Evolutionary conservation across 768 basidiomycete genomes (phyloP), one percentile per base, ranked within the genome.

Genomic region (Tricholoma furcatifolium): DNA sequence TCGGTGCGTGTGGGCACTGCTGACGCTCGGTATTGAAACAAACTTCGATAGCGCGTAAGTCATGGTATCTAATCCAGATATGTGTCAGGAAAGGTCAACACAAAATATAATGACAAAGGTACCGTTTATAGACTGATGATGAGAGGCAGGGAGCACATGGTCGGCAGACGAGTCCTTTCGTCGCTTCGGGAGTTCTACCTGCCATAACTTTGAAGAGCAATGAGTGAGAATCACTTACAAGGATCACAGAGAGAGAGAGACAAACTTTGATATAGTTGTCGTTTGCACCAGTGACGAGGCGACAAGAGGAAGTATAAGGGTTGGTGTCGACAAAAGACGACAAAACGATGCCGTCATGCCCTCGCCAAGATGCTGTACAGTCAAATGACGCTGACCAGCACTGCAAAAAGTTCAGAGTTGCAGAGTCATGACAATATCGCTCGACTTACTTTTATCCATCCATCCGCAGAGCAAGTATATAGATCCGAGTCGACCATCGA

Each of bases 311-410:
- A 8, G 68, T 62, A 21, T 71, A 60, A 42, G 57, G 60, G 17
- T 66, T 67, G 0, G 82, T 80, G 20, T 54, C 47, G 24, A 89
- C 71, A 30, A 86, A 73, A 2, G 89, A 92, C 4, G 93, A 93
- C 15, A 98, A 81, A 2, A 88, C 83, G 49, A 92, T 93, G 12
- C 88, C 90, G 17, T 79, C 71, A 62, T 98, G 95, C 0, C 82
- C 93, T 35, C 72, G 67, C 89, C 93, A 98, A 0, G 85, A 85
- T 0, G 88, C 87, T 0, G 83, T 88, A 60, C 89, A 89, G 56
- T 94, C 85, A 62, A 97, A 98, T 0, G 87, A 83, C 1, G 85
- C 76, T 21, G 91, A 92, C 79, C 88, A 93, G 24, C 91, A 78
- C 85, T 95, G 51, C 14, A 24, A 36, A 27, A 48, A 42, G 2